These are phyloP conservation scores for Pistacia integerrima DNA, from an alignment of 345 rosid species.

Conservation along the genomic window DNA sequence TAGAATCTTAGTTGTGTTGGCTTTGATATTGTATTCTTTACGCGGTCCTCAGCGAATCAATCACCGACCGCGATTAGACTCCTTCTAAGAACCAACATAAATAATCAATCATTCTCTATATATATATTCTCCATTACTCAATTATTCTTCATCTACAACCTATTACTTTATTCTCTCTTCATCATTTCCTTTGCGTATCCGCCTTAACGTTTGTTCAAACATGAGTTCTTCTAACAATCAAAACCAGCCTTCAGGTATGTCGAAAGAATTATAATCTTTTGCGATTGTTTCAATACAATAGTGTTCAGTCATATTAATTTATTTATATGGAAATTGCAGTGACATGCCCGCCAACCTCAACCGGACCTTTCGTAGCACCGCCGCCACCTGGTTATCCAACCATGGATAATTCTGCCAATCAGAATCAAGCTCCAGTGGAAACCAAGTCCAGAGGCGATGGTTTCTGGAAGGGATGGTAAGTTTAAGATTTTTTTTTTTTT, in stretches of 20 bases:
- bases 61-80: too few relatives aligned
- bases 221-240: constrained; percentile 35
- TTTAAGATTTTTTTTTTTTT: background rate
- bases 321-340: constrained; percentile 15
- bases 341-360: constrained; percentile 31
- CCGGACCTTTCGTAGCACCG: constrained; percentile 36
- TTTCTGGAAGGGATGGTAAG: constrained; percentile 79
- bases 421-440: constrained; percentile 33
- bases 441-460: constrained; percentile 72
- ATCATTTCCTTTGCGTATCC: background rate
- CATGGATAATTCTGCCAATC: constrained; percentile 21
- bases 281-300: too few relatives aligned
- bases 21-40: too few relatives aligned
- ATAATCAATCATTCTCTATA: too few relatives aligned
- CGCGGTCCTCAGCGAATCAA: too few relatives aligned
- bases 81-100: too few relatives aligned
- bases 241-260: constrained; percentile 30
- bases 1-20: too few relatives aligned
- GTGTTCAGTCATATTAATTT: too few relatives aligned
- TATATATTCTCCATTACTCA: too few relatives aligned
- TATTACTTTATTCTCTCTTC: background rate
- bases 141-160: background rate
- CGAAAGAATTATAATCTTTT: too few relatives aligned
- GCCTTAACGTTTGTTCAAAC: background rate
- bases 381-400: constrained; percentile 67